Percentiles rank a stretch among this genome's conserved stretches.
These are phyloP conservation scores for Trapa incisa DNA, from an alignment of 345 rosid genomes.

Conservation along the genomic window DNA sequence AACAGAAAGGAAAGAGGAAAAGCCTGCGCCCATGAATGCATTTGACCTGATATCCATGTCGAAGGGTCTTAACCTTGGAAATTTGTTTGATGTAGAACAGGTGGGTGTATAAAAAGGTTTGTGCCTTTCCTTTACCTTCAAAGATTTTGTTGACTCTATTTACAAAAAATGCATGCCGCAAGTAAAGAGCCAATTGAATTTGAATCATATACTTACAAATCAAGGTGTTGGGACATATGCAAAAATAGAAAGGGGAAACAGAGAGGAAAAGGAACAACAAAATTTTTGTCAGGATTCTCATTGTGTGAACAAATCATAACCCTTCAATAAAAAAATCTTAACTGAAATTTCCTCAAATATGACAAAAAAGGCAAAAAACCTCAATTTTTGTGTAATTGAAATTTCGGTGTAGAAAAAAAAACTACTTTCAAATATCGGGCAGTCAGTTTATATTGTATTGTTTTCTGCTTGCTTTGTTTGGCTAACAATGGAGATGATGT, in stretches of 20 bases:
- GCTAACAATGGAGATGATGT: neutral
- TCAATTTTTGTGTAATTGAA: neutral
- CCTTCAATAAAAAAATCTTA: neutral
- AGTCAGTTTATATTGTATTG: too few relatives aligned
- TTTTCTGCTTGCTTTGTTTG: neutral
- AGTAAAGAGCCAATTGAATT: neutral
- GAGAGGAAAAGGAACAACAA: neutral
- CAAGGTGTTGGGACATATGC: too few relatives aligned
- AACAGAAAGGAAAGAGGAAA: slow-evolving; percentile 73
- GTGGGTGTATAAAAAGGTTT: slow-evolving; percentile 18
- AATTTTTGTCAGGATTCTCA: neutral
- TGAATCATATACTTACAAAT: neutral
- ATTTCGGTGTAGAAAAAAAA: neutral
- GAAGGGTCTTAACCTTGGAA: slow-evolving; percentile 72
- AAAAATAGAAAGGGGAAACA: too few relatives aligned
- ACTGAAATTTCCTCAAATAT: neutral
- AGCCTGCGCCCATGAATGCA: slow-evolving; percentile 76
- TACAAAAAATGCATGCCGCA: too few relatives aligned
- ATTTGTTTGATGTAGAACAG: slow-evolving; percentile 77
- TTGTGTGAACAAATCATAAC: neutral
- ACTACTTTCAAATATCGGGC: too few relatives aligned
- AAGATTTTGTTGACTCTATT: neutral
- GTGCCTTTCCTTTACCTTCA: neutral
- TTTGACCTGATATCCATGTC: slow-evolving; percentile 92
- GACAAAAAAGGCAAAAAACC: too few relatives aligned